Evolutionary conservation across 352 stramenopile species (phyloP).

Genomic region (Blastocystis sp.): DNA sequence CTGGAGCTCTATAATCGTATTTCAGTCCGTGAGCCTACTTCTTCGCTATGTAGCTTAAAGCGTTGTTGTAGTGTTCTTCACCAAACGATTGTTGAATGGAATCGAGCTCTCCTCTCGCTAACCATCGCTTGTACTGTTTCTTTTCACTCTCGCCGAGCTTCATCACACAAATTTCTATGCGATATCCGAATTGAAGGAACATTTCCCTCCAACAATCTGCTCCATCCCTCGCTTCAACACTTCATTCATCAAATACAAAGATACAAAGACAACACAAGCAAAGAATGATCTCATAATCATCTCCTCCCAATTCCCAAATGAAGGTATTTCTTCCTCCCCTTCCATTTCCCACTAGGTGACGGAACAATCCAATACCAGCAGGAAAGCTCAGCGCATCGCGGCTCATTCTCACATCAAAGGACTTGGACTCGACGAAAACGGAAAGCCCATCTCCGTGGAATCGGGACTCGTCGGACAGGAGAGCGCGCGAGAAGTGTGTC

Average conservation of each 20-base stretch:
- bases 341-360: not conserved
- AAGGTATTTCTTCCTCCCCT: not conserved
- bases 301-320: not conserved
- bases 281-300: not conserved
- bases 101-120: not conserved
- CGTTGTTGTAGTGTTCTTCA: not conserved
- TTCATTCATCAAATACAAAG: not conserved
- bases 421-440: slow-evolving; percentile 80
- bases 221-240: not conserved
- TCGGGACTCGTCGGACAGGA: slow-evolving; percentile 93
- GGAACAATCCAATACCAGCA: slow-evolving; percentile 64
- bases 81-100: not conserved
- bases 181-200: not conserved
- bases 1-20: not conserved
- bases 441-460: slow-evolving; percentile 75
- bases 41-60: not conserved
- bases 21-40: not conserved
- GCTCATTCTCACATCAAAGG: slow-evolving; percentile 94
- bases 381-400: slow-evolving; percentile 82
- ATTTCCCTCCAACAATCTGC: slow-evolving; percentile 19
- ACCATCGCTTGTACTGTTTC: not conserved
- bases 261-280: not conserved
- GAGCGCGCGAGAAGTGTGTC: slow-evolving; percentile 79
- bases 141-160: not conserved
- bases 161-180: not conserved